Evolutionary conservation across 2,329 filamentous ascomycete species (phyloP), one percentile per base, ranked within the genome.

Genomic region (Stachybotrys chlorohalonatus): DNA sequence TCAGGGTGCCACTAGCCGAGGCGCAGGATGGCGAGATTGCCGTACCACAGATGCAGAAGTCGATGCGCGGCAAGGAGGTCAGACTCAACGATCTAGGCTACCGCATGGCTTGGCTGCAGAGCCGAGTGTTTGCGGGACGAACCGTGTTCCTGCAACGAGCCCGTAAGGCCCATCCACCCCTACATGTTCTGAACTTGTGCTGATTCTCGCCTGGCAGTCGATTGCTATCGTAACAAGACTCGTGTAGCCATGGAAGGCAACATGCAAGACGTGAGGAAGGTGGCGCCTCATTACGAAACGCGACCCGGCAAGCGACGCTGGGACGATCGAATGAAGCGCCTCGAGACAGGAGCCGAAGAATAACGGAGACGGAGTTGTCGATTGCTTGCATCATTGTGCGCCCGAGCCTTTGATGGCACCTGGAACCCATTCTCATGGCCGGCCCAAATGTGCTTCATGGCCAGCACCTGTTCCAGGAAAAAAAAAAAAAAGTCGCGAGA

Each of bases 51-150:
- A 85, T 91, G 70, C 84, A 84, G 52, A 85, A 82, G 65, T 75
- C 77, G 49, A 82, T 84, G 61, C 83, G 90, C 52, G 82, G 79
- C 52, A 94, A 90, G 73, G 93, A 97, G 68, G 85, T 94, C n/a
- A 83, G 89, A 51, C 75, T 97, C 58, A 97, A 97, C 67, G 92
- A 97, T 66, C 75, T 97, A 49, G 93, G 91, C 2, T 95, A 95
- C 69, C 84, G 93, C 50, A 95, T 99, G 89, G 92, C 90, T 51
- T 99, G 94, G 93, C 86, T 92, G 54, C 93, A 97, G 74, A 94
- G 91, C 68, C 81, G 93, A 64, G 89, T 93, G 11, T 96, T 97
- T 75, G 86, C 91, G 1, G 89, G 87, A 11, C 82, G 90, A 62
- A 90, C 87, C 47, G 78, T 96, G 51, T 96, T 96, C 70, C 75